phyloP scores from a whole-genome alignment of 352 stramenopile genomes.

The Pythium aphanidermatum region DNA sequence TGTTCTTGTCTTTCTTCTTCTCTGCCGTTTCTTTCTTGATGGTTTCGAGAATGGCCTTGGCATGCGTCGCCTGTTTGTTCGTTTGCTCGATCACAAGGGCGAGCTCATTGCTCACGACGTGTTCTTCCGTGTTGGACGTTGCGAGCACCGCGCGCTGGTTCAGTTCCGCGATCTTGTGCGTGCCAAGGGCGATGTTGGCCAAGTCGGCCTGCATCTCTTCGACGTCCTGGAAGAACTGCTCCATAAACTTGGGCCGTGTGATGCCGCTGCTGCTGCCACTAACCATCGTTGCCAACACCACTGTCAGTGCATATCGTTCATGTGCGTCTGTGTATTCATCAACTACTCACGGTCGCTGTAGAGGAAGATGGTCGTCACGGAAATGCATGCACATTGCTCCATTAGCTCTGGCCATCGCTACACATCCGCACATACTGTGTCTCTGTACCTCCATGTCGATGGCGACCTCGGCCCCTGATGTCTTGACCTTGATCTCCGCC shows the following conservation, averaged over 20 bases:
- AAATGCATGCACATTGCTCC: background rate
- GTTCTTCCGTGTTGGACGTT: conserved; percentile 90
- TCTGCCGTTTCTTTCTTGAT: conserved; percentile 95
- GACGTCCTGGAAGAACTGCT: conserved; percentile 94
- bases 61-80: conserved; percentile 81
- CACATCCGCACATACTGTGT: background rate
- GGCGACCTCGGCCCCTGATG: conserved; percentile 29
- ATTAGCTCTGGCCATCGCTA: background rate
- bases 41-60: conserved; percentile 49
- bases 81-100: conserved; percentile 87
- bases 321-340: too few species aligned
- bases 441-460: conserved; percentile 62
- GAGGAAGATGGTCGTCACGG: background rate
- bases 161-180: conserved; percentile 88
- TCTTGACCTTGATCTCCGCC: conserved; percentile 63
- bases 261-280: conserved; percentile 27
- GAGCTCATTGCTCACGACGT: conserved; percentile 89
- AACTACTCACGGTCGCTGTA: background rate
- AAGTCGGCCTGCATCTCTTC: conserved; percentile 94
- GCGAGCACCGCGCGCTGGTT: conserved; percentile 92
- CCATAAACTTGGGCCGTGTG: conserved; percentile 87
- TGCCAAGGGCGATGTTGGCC: conserved; percentile 85
- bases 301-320: background rate
- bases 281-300: background rate
- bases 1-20: conserved; percentile 88